Evolutionary conservation across 805 yeast genomes (phyloP).

Genomic region (Sugiyamaella marilandica): DNA sequence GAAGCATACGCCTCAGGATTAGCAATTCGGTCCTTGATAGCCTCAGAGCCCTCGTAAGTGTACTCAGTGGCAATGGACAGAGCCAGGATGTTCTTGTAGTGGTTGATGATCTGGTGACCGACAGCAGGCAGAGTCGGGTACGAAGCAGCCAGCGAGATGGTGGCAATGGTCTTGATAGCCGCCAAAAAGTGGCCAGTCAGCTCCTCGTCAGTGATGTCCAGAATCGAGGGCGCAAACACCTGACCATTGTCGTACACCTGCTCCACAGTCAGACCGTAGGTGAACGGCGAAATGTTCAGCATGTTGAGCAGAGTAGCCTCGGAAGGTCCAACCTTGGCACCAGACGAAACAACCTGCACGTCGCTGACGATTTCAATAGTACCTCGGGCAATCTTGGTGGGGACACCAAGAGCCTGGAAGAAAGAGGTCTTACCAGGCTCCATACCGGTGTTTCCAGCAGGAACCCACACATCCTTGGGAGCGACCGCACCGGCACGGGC

Average conservation of each 20-base stretch:
- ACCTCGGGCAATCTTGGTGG: constrained; percentile 99
- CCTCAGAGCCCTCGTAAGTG: constrained; percentile 99
- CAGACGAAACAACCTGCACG: constrained; percentile 87
- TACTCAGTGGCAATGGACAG: constrained; percentile 97
- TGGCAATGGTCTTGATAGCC: constrained; percentile 91
- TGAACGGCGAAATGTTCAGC: constrained; percentile 99
- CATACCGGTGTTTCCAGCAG: constrained; percentile 99
- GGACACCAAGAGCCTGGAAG: constrained; percentile 99
- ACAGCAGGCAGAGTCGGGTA: constrained; percentile 99
- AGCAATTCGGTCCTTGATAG: constrained; percentile 98
- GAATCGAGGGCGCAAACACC: constrained; percentile 92
- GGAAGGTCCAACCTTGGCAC: constrained; percentile 93
- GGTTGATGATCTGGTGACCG: constrained; percentile 97
- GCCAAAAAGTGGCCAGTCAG: constrained; percentile 85
- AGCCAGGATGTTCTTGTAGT: constrained; percentile 98
- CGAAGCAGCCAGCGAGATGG: constrained; percentile 94
- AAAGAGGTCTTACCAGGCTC: constrained; percentile 99
- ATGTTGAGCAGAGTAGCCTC: constrained; percentile 98
- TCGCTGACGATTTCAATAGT: constrained; percentile 98
- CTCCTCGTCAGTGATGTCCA: constrained; percentile 98
- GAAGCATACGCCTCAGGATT: constrained; percentile 99
- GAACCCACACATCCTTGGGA: constrained; percentile 95
- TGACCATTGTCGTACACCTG: constrained; percentile 99
- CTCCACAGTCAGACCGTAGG: constrained; percentile 94
- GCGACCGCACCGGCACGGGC: constrained; percentile 99